phyloP scores from a whole-genome alignment of 2,329 filamentous ascomycete species.

The Aspergillus felis region DNA sequence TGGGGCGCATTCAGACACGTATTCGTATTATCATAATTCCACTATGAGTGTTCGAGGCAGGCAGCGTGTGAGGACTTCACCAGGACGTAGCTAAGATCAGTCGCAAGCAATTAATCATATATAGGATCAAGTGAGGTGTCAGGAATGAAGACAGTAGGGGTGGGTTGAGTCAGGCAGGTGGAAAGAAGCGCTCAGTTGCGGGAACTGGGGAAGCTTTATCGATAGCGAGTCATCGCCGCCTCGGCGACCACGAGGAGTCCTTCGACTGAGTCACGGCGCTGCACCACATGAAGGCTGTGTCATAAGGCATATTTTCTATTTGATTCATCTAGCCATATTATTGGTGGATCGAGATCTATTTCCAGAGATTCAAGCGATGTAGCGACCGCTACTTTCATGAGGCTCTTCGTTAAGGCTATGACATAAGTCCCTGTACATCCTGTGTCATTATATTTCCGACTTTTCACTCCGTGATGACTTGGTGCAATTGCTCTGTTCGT shows the following conservation, averaged over 20 bases:
- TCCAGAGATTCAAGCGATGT: not conserved
- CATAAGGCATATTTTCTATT: not conserved
- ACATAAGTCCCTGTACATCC: not conserved
- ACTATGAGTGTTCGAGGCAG: conserved; percentile 1
- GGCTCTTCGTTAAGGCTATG: not conserved
- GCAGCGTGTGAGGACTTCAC: not conserved
- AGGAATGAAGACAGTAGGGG: not conserved
- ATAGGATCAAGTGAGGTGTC: not conserved
- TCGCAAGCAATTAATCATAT: not conserved
- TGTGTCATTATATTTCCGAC: not conserved
- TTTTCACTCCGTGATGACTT: not conserved
- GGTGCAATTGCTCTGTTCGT: not conserved
- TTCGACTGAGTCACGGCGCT: conserved; percentile 10
- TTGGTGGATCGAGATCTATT: not conserved
- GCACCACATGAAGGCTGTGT: not conserved
- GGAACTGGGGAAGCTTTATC: conserved; percentile 26
- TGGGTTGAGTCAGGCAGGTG: conserved; percentile 6
- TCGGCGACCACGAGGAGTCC: conserved; percentile 8
- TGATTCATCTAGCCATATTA: not conserved
- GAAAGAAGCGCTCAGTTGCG: conserved; percentile 1
- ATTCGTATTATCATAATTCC: conserved; percentile 44
- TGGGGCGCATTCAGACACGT: conserved; percentile 34
- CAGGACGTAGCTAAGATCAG: not conserved
- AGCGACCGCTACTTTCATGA: not conserved
- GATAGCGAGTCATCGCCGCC: conserved; percentile 28